Conservation (phyloP, 2,329 filamentous ascomycete species). For the Colletotrichum australisinense region DNA sequence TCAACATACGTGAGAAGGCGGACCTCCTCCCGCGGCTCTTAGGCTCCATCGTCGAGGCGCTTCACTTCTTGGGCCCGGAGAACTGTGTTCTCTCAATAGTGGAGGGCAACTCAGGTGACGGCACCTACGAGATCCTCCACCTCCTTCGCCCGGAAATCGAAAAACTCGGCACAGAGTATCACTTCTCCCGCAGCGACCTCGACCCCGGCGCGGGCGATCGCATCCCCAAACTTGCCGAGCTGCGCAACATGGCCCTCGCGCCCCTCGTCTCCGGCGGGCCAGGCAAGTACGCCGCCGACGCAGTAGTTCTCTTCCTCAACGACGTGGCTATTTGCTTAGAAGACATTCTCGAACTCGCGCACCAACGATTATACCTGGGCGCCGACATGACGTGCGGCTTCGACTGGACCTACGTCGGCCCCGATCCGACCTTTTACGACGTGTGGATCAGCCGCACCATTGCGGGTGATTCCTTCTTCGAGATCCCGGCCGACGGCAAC, state of each 20-base stretch:
- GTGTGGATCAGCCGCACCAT: conserved; percentile 65
- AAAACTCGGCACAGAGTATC: conserved; percentile 52
- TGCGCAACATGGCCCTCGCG: conserved; percentile 64
- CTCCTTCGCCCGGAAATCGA: conserved; percentile 53
- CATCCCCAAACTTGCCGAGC: conserved; percentile 58
- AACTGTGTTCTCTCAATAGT: conserved; percentile 66
- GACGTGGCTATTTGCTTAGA: conserved; percentile 64
- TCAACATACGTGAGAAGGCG: conserved; percentile 60
- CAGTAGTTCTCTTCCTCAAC: conserved; percentile 65
- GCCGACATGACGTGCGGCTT: conserved; percentile 70
- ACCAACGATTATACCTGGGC: conserved; percentile 55
- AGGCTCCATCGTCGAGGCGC: conserved; percentile 61
- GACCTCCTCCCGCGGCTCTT: conserved; percentile 61
- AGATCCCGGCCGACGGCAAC: conserved; percentile 59
- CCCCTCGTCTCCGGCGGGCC: conserved; percentile 51
- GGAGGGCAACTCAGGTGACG: conserved; percentile 66
- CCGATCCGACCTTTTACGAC: conserved; percentile 64
- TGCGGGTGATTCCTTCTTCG: conserved; percentile 65
- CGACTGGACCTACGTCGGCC: conserved; percentile 64
- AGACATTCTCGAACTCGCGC: conserved; percentile 60
- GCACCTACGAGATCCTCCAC: conserved; percentile 61
- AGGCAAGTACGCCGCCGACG: conserved; percentile 35
- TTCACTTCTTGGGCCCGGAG: conserved; percentile 60
- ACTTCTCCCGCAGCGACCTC: conserved; percentile 54
- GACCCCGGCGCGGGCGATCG: conserved; percentile 56